Evolutionary conservation across 306 rosid genomes (phyloP).

Genomic region (Begonia masoniana): DNA sequence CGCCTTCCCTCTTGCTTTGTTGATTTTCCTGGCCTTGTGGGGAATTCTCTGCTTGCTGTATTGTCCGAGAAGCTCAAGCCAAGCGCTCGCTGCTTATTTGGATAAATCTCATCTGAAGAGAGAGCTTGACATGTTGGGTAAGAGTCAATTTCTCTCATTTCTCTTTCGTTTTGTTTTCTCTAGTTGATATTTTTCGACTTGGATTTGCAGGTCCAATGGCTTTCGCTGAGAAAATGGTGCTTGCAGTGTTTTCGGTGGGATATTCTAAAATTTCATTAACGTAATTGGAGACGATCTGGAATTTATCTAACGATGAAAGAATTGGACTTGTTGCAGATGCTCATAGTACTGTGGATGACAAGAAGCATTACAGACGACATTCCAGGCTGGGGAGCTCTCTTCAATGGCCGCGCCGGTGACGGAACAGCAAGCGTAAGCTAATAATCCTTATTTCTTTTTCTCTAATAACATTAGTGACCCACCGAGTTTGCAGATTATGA

Average conservation of each 20-base stretch:
- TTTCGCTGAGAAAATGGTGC: slow-evolving; percentile 82
- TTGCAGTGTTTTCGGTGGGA: slow-evolving; percentile 61
- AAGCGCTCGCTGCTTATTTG: slow-evolving; percentile 43
- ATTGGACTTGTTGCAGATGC: slow-evolving; percentile 22
- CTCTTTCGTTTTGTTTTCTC: background rate
- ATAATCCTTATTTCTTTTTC: background rate
- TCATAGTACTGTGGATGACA: slow-evolving; percentile 83
- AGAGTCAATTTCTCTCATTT: background rate
- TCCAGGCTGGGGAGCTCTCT: slow-evolving; percentile 88
- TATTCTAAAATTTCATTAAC: background rate
- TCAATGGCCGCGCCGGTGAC: slow-evolving; percentile 69
- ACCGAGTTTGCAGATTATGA: slow-evolving; percentile 40
- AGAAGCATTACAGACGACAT: slow-evolving; percentile 71
- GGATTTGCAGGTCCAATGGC: slow-evolving; percentile 57
- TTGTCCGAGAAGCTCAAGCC: slow-evolving; percentile 28
- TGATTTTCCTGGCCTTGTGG: slow-evolving; percentile 45
- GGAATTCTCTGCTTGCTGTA: slow-evolving; percentile 43
- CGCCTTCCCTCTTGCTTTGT: slow-evolving; percentile 51
- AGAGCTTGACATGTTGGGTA: slow-evolving; percentile 73
- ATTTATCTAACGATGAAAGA: background rate
- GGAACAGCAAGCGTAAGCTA: slow-evolving; percentile 75
- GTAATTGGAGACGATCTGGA: background rate
- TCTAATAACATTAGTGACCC: background rate
- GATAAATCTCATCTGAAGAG: slow-evolving; percentile 52
- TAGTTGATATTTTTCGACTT: background rate